Percentiles rank a stretch among this genome's conserved stretches.
Conservation (phyloP, 108 stramenopile species). For the Skeletonema costatum region DNA sequence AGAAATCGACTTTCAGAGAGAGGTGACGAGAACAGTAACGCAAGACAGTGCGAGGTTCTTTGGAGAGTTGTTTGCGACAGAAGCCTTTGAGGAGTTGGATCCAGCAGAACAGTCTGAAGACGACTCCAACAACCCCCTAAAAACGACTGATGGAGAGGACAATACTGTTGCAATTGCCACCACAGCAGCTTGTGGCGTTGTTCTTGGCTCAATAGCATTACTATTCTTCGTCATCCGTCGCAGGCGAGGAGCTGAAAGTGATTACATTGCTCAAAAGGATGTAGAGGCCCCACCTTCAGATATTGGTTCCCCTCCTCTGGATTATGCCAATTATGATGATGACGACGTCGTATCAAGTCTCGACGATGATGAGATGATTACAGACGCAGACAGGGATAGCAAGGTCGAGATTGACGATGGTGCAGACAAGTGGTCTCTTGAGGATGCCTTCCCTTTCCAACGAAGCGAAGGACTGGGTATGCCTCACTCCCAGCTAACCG, state of each 20-base stretch:
- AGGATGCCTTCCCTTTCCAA: conserved; percentile 16
- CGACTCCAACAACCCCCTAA: background rate
- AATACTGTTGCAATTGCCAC: conserved; percentile 12
- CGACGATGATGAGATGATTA: background rate
- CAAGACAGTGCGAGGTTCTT: conserved; percentile 21
- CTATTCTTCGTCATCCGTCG: conserved; percentile 12
- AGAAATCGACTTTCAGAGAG: conserved; percentile 22
- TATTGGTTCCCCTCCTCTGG: background rate
- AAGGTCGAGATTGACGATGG: conserved; percentile 3
- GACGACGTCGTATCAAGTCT: conserved; percentile 5
- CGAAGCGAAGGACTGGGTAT: conserved; percentile 1
- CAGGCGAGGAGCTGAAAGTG: conserved; percentile 18
- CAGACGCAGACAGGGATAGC: background rate
- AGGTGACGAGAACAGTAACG: background rate
- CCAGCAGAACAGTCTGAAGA: background rate
- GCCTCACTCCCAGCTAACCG: background rate
- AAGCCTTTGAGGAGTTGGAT: background rate
- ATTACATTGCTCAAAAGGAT: conserved; percentile 11
- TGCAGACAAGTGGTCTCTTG: conserved; percentile 32
- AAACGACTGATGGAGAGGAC: background rate
- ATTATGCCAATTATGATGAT: conserved; percentile 3
- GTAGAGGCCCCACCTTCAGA: background rate
- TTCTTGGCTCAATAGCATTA: conserved; percentile 4
- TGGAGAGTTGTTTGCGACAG: conserved; percentile 13
- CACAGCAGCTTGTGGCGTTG: conserved; percentile 9